Evolutionary conservation across 208 protist species (phyloP), one percentile per base, ranked within the genome.

Genomic region (Balamuthia mandrillaris): DNA sequence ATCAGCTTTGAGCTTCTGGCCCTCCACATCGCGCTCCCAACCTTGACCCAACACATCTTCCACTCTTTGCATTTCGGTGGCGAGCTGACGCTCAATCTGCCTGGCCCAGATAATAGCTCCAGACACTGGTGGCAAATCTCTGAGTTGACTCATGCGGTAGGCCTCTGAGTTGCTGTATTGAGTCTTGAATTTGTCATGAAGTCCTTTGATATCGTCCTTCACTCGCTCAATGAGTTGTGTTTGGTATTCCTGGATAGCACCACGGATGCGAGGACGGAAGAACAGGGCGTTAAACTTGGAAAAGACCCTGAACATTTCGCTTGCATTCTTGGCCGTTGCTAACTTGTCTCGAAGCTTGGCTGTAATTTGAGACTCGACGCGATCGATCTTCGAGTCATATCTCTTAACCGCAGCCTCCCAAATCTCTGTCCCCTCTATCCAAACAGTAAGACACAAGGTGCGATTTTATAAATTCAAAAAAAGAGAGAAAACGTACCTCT

Each of bases 231-330:
- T 91, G 18, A 94, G 86, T 74, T 92, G 91, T 35, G 90, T 70
- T 87, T 95, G 92, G 85, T 95, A 95, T 66, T 94, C 86, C 41
- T 95, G 91, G 52, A 94, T 92, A 39, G 92, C 92, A 27, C 63
- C 86, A 54, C 89, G 56, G 61, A 96, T 92, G 70, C 88, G 72
- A 35, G 92, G 92, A 33, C 93, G 88, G 16, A 93, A 82, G 68
- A 96, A 93, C 7, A 96, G 77, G 44, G 90, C 90, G 74, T 96
- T 96, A 83, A 95, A 96, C 47, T 96, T 94, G 6, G 70, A 66
- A 84, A 95, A 95, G 45, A 95, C 92, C 52, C 93, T 86, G 74
- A 96, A 96, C 95, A 96, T 96, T 77, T 96, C 94, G 52, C 87
- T 94, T 3, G 94, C 92, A 70, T 82, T 95, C 52, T 91, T 87